Evolutionary conservation across 306 rosid genomes (phyloP).

Genomic region (Citrullus amarus): DNA sequence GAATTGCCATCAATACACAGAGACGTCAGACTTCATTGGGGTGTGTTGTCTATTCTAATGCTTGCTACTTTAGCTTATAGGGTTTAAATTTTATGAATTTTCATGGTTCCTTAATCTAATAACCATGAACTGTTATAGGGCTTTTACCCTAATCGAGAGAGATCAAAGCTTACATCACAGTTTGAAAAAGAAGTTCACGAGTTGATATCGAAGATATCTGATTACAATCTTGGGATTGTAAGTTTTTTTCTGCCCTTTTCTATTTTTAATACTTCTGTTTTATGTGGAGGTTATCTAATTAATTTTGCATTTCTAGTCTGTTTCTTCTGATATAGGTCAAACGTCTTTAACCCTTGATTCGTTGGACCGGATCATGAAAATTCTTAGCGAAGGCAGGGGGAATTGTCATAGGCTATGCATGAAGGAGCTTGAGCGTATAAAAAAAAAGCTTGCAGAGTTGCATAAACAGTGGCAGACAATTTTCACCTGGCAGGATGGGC

Average conservation of each 20-base stretch:
- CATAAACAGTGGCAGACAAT: constrained; percentile 75
- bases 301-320: constrained; percentile 18
- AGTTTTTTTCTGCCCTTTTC: constrained; percentile 15
- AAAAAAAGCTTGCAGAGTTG: constrained; percentile 36
- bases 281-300: background rate
- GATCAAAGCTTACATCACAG: constrained; percentile 42
- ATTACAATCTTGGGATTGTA: constrained; percentile 32
- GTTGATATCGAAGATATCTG: constrained; percentile 32
- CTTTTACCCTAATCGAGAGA: constrained; percentile 70
- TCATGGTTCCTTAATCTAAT: background rate
- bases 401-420: constrained; percentile 19
- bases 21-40: constrained; percentile 96
- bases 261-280: background rate
- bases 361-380: constrained; percentile 31
- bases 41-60: constrained; percentile 29
- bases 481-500: constrained; percentile 94
- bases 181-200: constrained; percentile 39
- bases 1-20: constrained; percentile 92
- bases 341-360: constrained; percentile 42
- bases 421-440: constrained; percentile 26
- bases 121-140: constrained; percentile 29
- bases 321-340: constrained; percentile 64
- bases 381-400: constrained; percentile 28
- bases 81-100: background rate
- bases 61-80: background rate